Percentiles rank a stretch among this genome's conserved stretches.
phyloP scores from a whole-genome alignment of 257 asterid species.

The Datura wrightii region DNA sequence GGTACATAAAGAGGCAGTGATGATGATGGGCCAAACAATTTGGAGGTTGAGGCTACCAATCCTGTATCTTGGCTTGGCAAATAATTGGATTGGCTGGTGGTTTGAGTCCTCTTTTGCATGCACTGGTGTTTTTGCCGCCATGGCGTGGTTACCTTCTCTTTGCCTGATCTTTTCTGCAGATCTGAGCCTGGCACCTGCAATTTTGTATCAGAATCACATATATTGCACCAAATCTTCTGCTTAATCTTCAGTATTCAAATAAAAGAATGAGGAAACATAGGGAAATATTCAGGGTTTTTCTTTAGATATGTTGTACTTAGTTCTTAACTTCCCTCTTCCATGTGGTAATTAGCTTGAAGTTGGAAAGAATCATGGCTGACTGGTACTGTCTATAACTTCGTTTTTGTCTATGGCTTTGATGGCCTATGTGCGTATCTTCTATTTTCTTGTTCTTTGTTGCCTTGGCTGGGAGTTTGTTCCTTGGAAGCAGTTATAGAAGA shows the following conservation, averaged over 20 bases:
- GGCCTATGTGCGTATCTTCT: neutral
- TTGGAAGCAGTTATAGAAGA: neutral
- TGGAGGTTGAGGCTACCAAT: neutral
- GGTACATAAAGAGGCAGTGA: conserved; percentile 3
- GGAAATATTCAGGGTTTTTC: conserved; percentile 34
- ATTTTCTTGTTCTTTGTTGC: neutral
- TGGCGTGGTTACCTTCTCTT: conserved; percentile 32
- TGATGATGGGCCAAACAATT: neutral
- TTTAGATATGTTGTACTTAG: conserved; percentile 6
- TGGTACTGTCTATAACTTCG: neutral
- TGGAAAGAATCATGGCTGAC: neutral
- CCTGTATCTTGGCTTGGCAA: neutral
- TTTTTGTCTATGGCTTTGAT: neutral
- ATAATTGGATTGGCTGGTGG: neutral
- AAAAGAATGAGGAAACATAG: conserved; percentile 24
- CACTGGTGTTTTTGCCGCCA: conserved; percentile 40
- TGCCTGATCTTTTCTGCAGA: conserved; percentile 30
- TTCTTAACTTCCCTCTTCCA: neutral
- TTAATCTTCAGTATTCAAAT: neutral
- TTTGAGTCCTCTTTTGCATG: neutral
- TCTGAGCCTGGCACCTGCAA: conserved; percentile 38
- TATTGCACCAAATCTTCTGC: neutral
- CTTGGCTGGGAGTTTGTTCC: neutral
- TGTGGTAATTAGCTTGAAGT: neutral
- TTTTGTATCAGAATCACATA: neutral